Base-by-base conservation (phyloP, 202 grass and related monocot genomes). In the Digitaria exilis region DNA sequence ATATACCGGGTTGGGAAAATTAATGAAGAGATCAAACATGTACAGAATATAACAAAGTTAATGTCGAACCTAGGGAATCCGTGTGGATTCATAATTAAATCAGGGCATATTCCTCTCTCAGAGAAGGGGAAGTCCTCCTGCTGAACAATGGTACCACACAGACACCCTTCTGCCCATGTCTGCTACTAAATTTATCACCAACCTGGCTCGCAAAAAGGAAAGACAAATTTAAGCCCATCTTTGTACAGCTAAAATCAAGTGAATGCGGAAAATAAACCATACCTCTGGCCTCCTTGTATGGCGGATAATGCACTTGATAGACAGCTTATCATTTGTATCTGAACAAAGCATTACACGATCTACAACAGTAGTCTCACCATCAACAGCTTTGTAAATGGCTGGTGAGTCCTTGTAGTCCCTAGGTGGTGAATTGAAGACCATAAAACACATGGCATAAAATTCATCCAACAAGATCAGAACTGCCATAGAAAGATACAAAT, bases 41-140 rank as follows among this genome's bases (percentile, higher is more conserved):
- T 73, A 69, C 54, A 76, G 2, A 85, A 28, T 69, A 61, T 73
- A 74, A 83, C 18, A 71, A 78, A 87, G 51, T 7, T 12, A 75
- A 89, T 26, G 54, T 69, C 60, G 79, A 85, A 98, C 96, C 96
- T 98, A 43, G 92, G 96, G 82, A 95, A 98, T 88, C 96, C 96
- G 83, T 95, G 91, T 51, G 96, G 96, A 73, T 98, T 98, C 96
- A 98, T 98, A 57, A 98, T 98, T 80, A 98, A 89, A 95, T 95
- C 96, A 89, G 96, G 96, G 80, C 96, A 98, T 75, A 98, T 90
- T 83, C 96, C 96, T 54, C 82, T 88, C 77, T 98, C 92, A n/a
- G 92, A 93, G 83, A 98, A 98, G 42, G 96, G 96, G 39, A 98
- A 93, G 84, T 98, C 96, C 76, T 98, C 96, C 76, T 98, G 96